Conservation (phyloP, 108 stramenopile genomes). For the Fragilariopsis cylindrus region DNA sequence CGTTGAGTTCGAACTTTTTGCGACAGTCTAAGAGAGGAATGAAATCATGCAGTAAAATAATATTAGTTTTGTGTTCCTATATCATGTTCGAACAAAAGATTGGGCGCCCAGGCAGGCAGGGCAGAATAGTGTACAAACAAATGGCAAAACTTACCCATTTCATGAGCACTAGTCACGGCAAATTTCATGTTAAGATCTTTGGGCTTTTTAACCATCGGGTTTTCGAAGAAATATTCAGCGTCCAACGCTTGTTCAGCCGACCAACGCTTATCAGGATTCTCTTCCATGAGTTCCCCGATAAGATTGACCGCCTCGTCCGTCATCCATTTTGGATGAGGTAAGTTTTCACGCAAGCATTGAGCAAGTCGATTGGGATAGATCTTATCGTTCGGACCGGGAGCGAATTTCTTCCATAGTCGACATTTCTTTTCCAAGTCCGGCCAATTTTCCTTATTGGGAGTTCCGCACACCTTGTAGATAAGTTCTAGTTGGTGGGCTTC, state of each 20-base stretch:
- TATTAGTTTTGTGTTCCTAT: too few species aligned
- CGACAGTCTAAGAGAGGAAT: conserved; percentile 41
- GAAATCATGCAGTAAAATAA: background rate
- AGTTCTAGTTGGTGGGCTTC: conserved; percentile 82
- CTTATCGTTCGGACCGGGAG: conserved; percentile 51
- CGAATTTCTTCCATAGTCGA: conserved; percentile 74
- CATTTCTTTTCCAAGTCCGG: conserved; percentile 70
- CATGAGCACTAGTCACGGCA: conserved; percentile 76
- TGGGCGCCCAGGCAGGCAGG: too few species aligned
- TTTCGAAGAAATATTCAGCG: conserved; percentile 88
- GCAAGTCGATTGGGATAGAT: conserved; percentile 61
- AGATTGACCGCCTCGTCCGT: conserved; percentile 80
- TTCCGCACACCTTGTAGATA: conserved; percentile 78
- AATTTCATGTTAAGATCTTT: conserved; percentile 84
- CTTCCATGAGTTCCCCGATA: conserved; percentile 69
- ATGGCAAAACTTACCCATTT: conserved; percentile 45
- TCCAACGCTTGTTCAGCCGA: conserved; percentile 73
- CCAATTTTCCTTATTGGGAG: conserved; percentile 74
- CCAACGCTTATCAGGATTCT: conserved; percentile 82
- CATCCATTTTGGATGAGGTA: conserved; percentile 86
- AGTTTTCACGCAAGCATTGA: conserved; percentile 55
- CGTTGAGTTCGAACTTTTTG: conserved; percentile 74
- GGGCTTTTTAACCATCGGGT: conserved; percentile 74
- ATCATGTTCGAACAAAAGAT: too few species aligned
- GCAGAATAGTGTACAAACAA: background rate